Evolutionary conservation across 345 rosid species (phyloP), one percentile per base, ranked within the genome.

Genomic region (Citrus inodora): DNA sequence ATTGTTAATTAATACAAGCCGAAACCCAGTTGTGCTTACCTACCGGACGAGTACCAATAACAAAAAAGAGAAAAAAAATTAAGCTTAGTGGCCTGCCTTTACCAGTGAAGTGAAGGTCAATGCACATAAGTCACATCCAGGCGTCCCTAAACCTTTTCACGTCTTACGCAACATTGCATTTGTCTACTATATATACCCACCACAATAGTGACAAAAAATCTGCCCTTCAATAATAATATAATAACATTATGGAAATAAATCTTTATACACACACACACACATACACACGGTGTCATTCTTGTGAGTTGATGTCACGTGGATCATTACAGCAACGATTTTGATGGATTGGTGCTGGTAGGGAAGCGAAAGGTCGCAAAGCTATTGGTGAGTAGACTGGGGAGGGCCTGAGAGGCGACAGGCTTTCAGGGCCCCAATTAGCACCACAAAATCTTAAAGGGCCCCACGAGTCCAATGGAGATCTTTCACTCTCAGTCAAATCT

Each of bases 81-180:
- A 6, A 30, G 8, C 13, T 46, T 17, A 72, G 63, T 64, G 70
- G 77, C 22, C 27, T 17, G 25, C 51, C 21, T 37, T 53, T 40
- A 1, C 8, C 42, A 71, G 27, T 5, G 28, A 1, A 65, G 22
- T 48, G 14, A 73, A 60, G 74, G 60, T 51, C 70, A 42, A 71
- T 56, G 65, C 51, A 46, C 65, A 46, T 5, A 28, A 17, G 79
- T 63, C 79, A 80, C 79, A 69, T 80, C 79, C 55, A 37, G 60
- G 71, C n/a, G 40, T 75, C 42, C 75, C 27, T 7, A 19, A 1
- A 16, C 22, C 46, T 19, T 42, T 30, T 63, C 33, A 21, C 32
- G 19, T 24, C 48, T 72, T 22, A 35, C 27, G 25, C 48, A 55
- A 24, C 3, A 8, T 0, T 3, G 30, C 10, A 75, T 6, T 40